Percentiles rank a stretch among this genome's conserved stretches.
These are phyloP conservation scores for Podila minutissima DNA, from an alignment of 192 early-diverging fungal genomes.

Conservation along the genomic window DNA sequence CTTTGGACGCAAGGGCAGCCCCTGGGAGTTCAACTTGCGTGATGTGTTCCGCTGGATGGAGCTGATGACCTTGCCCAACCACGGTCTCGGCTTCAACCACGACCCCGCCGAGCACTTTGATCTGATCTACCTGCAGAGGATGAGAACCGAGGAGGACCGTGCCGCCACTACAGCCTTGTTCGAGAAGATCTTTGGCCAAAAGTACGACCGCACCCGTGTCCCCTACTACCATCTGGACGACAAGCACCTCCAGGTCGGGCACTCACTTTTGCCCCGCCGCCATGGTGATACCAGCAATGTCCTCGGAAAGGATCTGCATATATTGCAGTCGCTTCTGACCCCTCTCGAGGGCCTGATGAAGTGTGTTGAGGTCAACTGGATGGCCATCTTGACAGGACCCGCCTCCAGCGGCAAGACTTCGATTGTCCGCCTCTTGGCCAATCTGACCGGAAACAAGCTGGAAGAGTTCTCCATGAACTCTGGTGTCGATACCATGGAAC, in stretches of 20 bases:
- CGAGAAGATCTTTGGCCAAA: slow-evolving; percentile 61
- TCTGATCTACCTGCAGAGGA: slow-evolving; percentile 89
- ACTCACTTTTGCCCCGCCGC: slow-evolving; percentile 64
- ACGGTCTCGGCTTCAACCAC: slow-evolving; percentile 49
- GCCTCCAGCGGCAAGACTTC: slow-evolving; percentile 90
- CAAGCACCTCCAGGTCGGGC: slow-evolving; percentile 66
- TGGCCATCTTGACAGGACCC: slow-evolving; percentile 90
- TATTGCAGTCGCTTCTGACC: slow-evolving; percentile 72
- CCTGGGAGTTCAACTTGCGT: slow-evolving; percentile 99
- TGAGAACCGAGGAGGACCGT: slow-evolving; percentile 87
- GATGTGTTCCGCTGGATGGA: slow-evolving; percentile 97
- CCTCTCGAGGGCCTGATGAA: slow-evolving; percentile 83
- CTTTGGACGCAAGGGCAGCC: slow-evolving; percentile 81
- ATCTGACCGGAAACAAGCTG: slow-evolving; percentile 82
- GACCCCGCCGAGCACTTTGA: slow-evolving; percentile 78
- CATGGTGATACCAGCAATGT: slow-evolving; percentile 39
- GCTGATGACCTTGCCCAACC: slow-evolving; percentile 65
- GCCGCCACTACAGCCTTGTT: slow-evolving; percentile 63
- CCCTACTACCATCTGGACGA: slow-evolving; percentile 65
- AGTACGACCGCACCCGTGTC: slow-evolving; percentile 43
- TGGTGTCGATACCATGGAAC: slow-evolving; percentile 92
- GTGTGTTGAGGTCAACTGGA: slow-evolving; percentile 90
- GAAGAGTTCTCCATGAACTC: slow-evolving; percentile 97
- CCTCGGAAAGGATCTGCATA: slow-evolving; percentile 62
- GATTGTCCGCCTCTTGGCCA: slow-evolving; percentile 84